A percentile compares a stretch with the other conserved stretches of the same genome.
These are phyloP conservation scores for Glebionis coronaria DNA, from an alignment of 129 eudicot species.

Conservation along the genomic window DNA sequence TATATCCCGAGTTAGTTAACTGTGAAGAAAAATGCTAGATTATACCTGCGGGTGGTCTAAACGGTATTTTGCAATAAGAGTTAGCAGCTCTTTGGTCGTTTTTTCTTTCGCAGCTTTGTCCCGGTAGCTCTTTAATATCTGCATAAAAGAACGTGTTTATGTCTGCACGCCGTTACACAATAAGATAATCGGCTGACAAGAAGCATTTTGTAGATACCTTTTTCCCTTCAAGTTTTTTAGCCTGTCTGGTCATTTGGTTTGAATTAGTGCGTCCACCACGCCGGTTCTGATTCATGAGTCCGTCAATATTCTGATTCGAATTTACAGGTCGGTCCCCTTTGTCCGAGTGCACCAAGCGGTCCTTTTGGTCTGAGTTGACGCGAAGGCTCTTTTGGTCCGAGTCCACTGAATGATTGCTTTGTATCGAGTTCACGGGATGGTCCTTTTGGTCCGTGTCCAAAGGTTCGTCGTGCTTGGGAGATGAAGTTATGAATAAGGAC, in stretches of 20 bases:
- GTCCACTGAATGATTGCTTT: not conserved
- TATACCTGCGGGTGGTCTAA: constrained; percentile 28
- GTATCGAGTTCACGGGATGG: not conserved
- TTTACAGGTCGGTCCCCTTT: not conserved
- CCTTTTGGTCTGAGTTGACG: not conserved
- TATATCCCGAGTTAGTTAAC: not conserved
- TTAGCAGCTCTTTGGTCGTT: constrained; percentile 38
- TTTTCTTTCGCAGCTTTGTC: constrained; percentile 61
- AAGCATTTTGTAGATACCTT: constrained; percentile 37
- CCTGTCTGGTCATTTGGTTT: no score
- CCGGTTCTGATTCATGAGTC: no score
- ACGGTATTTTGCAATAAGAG: constrained; percentile 44
- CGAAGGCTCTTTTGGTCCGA: not conserved
- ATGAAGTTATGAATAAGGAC: not conserved
- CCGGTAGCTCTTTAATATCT: constrained; percentile 67
- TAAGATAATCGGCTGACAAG: not conserved
- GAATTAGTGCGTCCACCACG: no score
- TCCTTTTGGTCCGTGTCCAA: not conserved
- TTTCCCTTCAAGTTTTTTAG: no score
- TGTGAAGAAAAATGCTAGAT: no score
- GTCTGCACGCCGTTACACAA: not conserved
- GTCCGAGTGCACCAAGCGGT: not conserved
- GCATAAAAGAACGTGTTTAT: constrained; percentile 17
- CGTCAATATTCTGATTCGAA: not conserved
- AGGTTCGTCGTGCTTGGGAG: not conserved